Conservation (phyloP, 2,329 filamentous ascomycete genomes). For the Colletotrichum orchidophilum region DNA sequence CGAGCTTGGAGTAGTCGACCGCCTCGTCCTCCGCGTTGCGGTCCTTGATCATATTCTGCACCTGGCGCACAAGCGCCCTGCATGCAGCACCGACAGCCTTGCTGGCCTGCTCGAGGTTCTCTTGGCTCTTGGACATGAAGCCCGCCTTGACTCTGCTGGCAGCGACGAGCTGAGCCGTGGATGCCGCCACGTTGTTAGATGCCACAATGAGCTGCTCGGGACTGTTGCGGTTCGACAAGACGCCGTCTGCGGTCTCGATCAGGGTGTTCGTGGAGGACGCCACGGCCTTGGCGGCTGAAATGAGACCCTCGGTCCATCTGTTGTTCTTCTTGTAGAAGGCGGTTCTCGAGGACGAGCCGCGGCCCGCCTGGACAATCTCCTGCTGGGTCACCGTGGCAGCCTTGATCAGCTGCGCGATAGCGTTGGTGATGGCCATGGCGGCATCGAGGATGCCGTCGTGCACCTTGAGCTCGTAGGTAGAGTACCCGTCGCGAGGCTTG, state of each 20-base stretch:
- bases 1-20: constrained; percentile 88
- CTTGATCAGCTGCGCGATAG: constrained; percentile 93
- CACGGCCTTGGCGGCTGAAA: constrained; percentile 96
- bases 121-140: constrained; percentile 98
- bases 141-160: constrained; percentile 96
- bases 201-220: constrained; percentile 98
- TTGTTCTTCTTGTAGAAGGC: constrained; percentile 99
- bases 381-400: constrained; percentile 92
- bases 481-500: constrained; percentile 95
- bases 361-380: constrained; percentile 94
- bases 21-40: constrained; percentile 81
- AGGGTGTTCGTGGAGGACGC: constrained; percentile 92
- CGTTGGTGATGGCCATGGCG: constrained; percentile 90
- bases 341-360: constrained; percentile 85
- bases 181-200: constrained; percentile 95
- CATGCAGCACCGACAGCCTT: constrained; percentile 94
- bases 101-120: constrained; percentile 87
- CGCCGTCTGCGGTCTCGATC: constrained; percentile 97
- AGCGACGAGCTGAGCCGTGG: constrained; percentile 94
- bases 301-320: constrained; percentile 97
- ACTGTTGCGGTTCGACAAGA: constrained; percentile 89
- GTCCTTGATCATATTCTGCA: constrained; percentile 93
- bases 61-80: constrained; percentile 86
- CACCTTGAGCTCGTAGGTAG: constrained; percentile 95
- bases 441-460: constrained; percentile 95